These are phyloP conservation scores for Penicillium canariense DNA, from an alignment of 495 filamentous ascomycete species.

Conservation along the genomic window DNA sequence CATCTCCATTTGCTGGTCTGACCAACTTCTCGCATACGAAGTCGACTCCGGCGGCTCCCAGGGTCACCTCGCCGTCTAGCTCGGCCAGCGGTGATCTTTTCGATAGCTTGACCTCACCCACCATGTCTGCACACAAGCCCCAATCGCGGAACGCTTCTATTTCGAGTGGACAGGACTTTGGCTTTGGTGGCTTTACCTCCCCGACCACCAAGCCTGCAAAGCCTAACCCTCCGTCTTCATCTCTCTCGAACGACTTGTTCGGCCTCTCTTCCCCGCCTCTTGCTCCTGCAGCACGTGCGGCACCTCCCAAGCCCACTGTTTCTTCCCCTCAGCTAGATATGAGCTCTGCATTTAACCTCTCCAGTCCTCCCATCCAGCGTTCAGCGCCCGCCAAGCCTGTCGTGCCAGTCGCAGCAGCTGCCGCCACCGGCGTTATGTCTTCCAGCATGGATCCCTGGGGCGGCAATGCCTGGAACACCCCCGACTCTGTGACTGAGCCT, in stretches of 20 bases:
- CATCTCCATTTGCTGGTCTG: slow-evolving; percentile 72
- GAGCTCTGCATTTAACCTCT: slow-evolving; percentile 80
- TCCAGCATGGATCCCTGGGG: slow-evolving; percentile 49
- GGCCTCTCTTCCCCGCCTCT: slow-evolving; percentile 65
- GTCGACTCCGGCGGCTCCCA: slow-evolving; percentile 52
- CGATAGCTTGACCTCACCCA: slow-evolving; percentile 62
- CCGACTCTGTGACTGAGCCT: slow-evolving; percentile 39
- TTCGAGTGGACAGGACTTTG: slow-evolving; percentile 54
- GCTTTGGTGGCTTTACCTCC: slow-evolving; percentile 46
- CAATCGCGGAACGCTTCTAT: slow-evolving; percentile 41
- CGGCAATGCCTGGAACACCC: slow-evolving; percentile 50
- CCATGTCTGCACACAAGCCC: slow-evolving; percentile 45
- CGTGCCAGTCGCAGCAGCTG: slow-evolving; percentile 31
- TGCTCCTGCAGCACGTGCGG: slow-evolving; percentile 43
- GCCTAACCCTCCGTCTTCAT: slow-evolving; percentile 43
- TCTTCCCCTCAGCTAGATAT: slow-evolving; percentile 42
- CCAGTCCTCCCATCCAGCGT: slow-evolving; percentile 49
- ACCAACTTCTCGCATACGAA: slow-evolving; percentile 56
- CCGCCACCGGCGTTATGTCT: slow-evolving; percentile 32
- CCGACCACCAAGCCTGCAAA: slow-evolving; percentile 39
- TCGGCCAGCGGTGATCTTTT: slow-evolving; percentile 74
- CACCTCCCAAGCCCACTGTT: slow-evolving; percentile 38
- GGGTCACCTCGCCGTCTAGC: slow-evolving; percentile 49
- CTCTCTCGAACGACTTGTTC: slow-evolving; percentile 67
- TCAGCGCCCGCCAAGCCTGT: slow-evolving; percentile 39